Evolutionary conservation across 106 monocot genomes (phyloP).

Genomic region (Phalaenopsis equestris): DNA sequence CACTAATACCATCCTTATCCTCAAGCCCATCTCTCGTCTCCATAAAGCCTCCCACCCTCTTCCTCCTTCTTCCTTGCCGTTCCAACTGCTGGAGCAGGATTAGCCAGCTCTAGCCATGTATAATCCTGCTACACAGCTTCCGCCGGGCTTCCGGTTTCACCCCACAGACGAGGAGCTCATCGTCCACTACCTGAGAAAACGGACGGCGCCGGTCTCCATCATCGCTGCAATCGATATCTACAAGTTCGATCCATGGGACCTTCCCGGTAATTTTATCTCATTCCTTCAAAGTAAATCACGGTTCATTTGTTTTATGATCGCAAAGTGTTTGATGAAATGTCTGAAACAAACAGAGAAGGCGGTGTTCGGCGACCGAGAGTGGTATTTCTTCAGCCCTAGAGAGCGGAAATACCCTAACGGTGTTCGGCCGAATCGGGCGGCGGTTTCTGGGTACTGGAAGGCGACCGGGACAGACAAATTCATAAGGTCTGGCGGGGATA

Average conservation of each 20-base stretch:
- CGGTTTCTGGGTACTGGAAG: conserved; percentile 42
- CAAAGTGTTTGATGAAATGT: too few relatives aligned
- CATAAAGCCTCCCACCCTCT: background rate
- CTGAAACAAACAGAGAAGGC: conserved; percentile 29
- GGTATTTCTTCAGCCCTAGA: conserved; percentile 54
- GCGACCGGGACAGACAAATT: conserved; percentile 61
- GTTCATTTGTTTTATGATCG: background rate
- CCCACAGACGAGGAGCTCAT: conserved; percentile 68
- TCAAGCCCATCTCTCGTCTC: too few relatives aligned
- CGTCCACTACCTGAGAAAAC: conserved; percentile 38
- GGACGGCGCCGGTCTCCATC: conserved; percentile 38
- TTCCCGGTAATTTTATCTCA: conserved; percentile 26
- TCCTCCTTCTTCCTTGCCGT: too few relatives aligned
- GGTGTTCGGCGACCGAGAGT: conserved; percentile 43
- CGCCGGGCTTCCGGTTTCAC: conserved; percentile 69
- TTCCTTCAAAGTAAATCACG: background rate
- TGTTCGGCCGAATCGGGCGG: conserved; percentile 43
- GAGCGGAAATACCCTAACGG: conserved; percentile 39
- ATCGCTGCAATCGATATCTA: conserved; percentile 60
- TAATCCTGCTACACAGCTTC: conserved; percentile 29
- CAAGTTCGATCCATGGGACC: conserved; percentile 52
- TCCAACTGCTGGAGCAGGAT: background rate
- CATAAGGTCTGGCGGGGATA: conserved; percentile 6
- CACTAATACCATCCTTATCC: too few relatives aligned
- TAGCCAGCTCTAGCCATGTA: conserved; percentile 26